Percentiles rank a stretch among this genome's conserved stretches.
phyloP scores from a whole-genome alignment of 495 filamentous ascomycete species.

The Aspergillus taichungensis region DNA sequence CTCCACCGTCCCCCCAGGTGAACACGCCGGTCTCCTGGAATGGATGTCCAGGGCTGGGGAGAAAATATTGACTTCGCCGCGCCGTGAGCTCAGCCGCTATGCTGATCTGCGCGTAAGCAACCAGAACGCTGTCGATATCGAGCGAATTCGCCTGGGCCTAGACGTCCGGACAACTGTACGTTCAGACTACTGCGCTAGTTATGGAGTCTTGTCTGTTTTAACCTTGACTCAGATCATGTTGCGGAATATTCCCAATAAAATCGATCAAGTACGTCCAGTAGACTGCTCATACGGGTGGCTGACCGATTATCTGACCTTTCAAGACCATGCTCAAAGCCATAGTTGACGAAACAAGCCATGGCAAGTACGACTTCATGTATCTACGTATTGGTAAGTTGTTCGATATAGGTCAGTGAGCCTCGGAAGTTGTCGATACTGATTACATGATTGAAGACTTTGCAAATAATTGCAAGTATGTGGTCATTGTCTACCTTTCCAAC shows the following conservation, averaged over 20 bases:
- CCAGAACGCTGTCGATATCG: constrained; percentile 60
- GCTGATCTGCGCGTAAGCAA: constrained; percentile 28
- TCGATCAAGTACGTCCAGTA: constrained; percentile 51
- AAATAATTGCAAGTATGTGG: constrained; percentile 76
- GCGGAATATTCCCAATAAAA: constrained; percentile 88
- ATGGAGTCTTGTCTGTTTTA: too few species aligned
- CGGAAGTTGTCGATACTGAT: background rate
- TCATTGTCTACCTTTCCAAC: background rate
- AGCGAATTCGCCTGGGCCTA: constrained; percentile 53
- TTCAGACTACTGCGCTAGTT: background rate
- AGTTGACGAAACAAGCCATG: constrained; percentile 67
- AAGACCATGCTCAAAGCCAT: constrained; percentile 63
- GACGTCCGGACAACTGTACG: constrained; percentile 69
- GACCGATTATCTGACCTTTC: constrained; percentile 2
- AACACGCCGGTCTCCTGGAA: constrained; percentile 23
- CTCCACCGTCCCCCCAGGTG: constrained; percentile 24
- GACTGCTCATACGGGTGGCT: background rate
- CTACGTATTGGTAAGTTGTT: constrained; percentile 64
- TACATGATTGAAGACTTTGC: constrained; percentile 52
- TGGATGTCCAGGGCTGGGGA: constrained; percentile 22
- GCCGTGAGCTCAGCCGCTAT: constrained; percentile 14
- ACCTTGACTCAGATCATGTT: constrained; percentile 68
- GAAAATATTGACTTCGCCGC: constrained; percentile 13
- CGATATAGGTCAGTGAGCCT: background rate
- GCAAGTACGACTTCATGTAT: constrained; percentile 91